Evolutionary conservation across 345 rosid species (phyloP), one percentile per base, ranked within the genome.

Genomic region (Camelina hispida): DNA sequence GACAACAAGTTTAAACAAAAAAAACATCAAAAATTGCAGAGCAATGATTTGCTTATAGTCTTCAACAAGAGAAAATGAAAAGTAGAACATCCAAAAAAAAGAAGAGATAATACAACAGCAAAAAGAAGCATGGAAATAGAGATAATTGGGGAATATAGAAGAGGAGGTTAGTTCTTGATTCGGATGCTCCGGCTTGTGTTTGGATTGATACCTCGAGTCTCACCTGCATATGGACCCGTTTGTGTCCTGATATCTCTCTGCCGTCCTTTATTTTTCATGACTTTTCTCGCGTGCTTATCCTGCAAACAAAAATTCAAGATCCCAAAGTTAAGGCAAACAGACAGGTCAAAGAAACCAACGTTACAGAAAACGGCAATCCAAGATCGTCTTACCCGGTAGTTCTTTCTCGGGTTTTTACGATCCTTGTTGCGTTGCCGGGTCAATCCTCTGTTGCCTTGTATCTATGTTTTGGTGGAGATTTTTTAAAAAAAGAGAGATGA

Each of bases 321-420:
- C 62, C 73, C 59, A 51, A 51, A 53, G 66, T 40, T n/a, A 35
- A 69, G 22, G 22, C 43, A 18, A 51, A 37, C 5, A 47, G 52
- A 44, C 57, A 38, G 17, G 25, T 14, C 30, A 50, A 1, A 46
- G 13, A 59, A n/a, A 58, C 35, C 5, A 54, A 48, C 38, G 25
- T 7, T 18, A 53, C 60, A 67, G 72, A 55, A 46, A 67, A 37
- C 28, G 17, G 30, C 42, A 51, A 52, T 60, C 22, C 23, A 18
- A 50, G 40, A 69, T 13, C 13, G 13, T 4, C 14, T 23, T 85
- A 85, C 96, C 92, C 91, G 66, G 83, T 89, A 85, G 38, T 91
- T 93, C 89, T 87, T 90, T 77, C 98, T 85, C 6, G 97, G 98
- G 73, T 90, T 90, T 72, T 94, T 94, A 4, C 4, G 42, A 9